A percentile compares a stretch with the other conserved stretches of the same genome.
These are phyloP conservation scores for Arabidopsis lyrata DNA, from an alignment of 441 rosid genomes.

Conservation along the genomic window DNA sequence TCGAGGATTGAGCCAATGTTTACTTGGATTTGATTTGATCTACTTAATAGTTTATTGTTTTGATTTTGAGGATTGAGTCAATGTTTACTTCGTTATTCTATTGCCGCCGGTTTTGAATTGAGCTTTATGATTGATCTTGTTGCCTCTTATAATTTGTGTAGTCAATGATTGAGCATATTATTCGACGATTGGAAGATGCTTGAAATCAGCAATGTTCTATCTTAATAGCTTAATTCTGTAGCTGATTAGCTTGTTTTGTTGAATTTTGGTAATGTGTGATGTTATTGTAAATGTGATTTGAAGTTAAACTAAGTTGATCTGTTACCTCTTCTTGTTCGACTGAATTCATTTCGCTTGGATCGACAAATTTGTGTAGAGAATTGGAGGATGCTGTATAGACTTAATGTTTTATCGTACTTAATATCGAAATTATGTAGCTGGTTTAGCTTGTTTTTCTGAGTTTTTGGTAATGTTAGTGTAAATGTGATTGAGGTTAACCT, in stretches of 20 bases:
- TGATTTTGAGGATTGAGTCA: background rate
- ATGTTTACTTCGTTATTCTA: background rate
- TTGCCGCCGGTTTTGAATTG: background rate
- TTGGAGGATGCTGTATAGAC: background rate
- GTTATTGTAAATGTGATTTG: background rate
- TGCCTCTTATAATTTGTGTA: background rate
- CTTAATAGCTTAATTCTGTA: background rate
- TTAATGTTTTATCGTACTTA: background rate
- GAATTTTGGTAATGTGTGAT: background rate
- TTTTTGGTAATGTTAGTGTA: background rate
- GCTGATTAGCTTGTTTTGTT: constrained; percentile 12
- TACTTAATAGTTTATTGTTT: background rate
- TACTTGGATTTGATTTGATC: background rate
- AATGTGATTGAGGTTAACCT: background rate
- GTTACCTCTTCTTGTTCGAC: background rate
- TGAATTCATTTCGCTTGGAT: background rate
- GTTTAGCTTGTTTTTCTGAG: background rate
- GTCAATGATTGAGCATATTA: background rate
- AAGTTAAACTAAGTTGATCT: background rate
- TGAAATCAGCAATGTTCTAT: background rate
- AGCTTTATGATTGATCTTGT: constrained; percentile 3
- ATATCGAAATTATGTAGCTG: background rate
- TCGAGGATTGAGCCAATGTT: background rate
- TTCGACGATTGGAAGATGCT: background rate
- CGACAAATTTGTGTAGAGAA: background rate